phyloP scores from a whole-genome alignment of 164 flowering plant genomes.

The Magnolia sinica region DNA sequence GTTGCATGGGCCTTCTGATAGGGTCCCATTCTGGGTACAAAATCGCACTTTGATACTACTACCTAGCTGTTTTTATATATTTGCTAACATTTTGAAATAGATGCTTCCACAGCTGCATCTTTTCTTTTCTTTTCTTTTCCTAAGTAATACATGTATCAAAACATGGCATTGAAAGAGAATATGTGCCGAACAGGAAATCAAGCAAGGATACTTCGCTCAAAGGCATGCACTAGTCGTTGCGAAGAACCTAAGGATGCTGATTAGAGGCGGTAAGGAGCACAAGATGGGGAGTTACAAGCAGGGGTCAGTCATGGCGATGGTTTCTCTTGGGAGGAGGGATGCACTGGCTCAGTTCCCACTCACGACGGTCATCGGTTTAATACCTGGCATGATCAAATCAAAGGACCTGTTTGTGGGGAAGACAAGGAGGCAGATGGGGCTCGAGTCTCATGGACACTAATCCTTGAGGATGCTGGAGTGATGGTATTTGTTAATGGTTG shows the following conservation, averaged over 20 bases:
- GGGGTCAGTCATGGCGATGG: conserved; percentile 39
- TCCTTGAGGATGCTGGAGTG: too few relatives aligned
- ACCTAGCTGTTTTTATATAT: too few relatives aligned
- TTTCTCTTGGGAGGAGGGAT: conserved; percentile 76
- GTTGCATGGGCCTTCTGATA: too few relatives aligned
- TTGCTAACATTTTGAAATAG: too few relatives aligned
- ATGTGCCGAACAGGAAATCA: conserved; percentile 47
- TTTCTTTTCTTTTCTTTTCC: too few relatives aligned
- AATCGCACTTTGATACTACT: too few relatives aligned
- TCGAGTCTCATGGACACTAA: conserved; percentile 23
- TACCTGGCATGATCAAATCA: conserved; percentile 79
- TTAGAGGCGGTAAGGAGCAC: conserved; percentile 47
- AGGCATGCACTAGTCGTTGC: conserved; percentile 56
- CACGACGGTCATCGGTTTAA: conserved; percentile 46
- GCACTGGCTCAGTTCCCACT: conserved; percentile 70
- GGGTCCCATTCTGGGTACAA: too few relatives aligned
- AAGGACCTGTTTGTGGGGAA: conserved; percentile 73
- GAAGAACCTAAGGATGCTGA: conserved; percentile 63
- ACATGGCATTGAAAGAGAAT: too few relatives aligned
- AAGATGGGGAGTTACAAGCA: conserved; percentile 54
- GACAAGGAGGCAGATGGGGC: conserved; percentile 66
- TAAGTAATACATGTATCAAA: too few relatives aligned
- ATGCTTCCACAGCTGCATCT: too few relatives aligned
- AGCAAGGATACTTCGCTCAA: conserved; percentile 77
- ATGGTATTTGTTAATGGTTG: too few relatives aligned